phyloP scores from a whole-genome alignment of 371 early-diverging fungal species.

The Capniomyces stellatus region DNA sequence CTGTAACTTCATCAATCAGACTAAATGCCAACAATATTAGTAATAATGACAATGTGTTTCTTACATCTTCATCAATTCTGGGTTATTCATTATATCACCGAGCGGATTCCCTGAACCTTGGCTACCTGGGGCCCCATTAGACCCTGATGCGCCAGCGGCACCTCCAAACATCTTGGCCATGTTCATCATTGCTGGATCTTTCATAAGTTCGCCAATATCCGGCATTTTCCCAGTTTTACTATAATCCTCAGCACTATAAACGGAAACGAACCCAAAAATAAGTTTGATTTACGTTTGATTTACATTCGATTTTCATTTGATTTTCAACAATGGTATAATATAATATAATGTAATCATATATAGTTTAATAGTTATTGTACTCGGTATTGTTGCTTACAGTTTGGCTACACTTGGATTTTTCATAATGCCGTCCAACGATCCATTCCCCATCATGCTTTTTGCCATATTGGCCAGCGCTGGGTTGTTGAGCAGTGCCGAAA shows the following conservation, averaged over 20 bases:
- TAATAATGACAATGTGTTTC: neutral
- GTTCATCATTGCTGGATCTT: constrained; percentile 19
- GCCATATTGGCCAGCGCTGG: constrained; percentile 86
- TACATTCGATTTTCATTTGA: too few relatives aligned
- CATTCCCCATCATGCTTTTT: constrained; percentile 35
- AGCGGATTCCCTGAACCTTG: neutral
- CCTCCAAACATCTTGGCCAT: constrained; percentile 1
- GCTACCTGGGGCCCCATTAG: neutral
- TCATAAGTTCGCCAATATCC: constrained; percentile 21
- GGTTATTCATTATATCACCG: constrained; percentile 1
- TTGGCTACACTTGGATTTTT: constrained; percentile 72
- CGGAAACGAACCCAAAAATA: neutral
- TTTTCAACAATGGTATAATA: too few relatives aligned
- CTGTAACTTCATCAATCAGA: neutral
- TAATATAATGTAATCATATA: too few relatives aligned
- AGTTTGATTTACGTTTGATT: neutral
- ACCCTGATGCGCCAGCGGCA: neutral
- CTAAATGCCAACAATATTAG: neutral
- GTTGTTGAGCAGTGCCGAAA: constrained; percentile 65
- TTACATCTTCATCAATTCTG: constrained; percentile 2
- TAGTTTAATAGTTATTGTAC: too few relatives aligned
- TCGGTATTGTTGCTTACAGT: too few relatives aligned
- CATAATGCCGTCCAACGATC: constrained; percentile 65
- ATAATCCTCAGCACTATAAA: constrained; percentile 13
- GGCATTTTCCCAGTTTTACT: constrained; percentile 20